Percentiles rank a stretch among this genome's conserved stretches.
Conservation (phyloP, 345 rosid species). For the Aurinia saxatilis region DNA sequence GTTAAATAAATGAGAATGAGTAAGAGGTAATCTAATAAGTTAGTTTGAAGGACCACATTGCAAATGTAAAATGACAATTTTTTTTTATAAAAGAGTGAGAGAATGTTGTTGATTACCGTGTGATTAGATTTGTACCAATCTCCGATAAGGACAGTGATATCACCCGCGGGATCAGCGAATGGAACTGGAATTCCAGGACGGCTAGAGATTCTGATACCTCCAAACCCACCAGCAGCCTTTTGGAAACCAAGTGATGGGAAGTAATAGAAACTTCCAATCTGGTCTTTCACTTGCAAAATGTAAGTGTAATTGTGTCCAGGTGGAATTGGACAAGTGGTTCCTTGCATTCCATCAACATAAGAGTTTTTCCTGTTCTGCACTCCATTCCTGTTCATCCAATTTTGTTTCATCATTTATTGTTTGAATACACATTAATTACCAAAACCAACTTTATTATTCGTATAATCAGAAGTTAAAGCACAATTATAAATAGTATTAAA, state of each 20-base stretch:
- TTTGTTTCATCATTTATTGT: too few species aligned
- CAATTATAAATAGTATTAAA: neutral
- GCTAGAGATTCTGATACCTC: conserved; percentile 61
- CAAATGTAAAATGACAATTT: too few species aligned
- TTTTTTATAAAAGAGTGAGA: too few species aligned
- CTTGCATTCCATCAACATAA: conserved; percentile 65
- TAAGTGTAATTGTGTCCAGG: conserved; percentile 70
- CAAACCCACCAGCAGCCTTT: conserved; percentile 75
- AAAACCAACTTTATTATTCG: too few species aligned
- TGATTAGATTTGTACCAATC: conserved; percentile 73
- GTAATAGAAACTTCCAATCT: conserved; percentile 69
- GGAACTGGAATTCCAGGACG: conserved; percentile 68
- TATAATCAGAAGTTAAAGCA: too few species aligned
- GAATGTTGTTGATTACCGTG: conserved; percentile 36
- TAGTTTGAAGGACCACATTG: too few species aligned
- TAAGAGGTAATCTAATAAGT: too few species aligned
- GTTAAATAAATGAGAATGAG: too few species aligned
- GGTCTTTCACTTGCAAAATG: conserved; percentile 66
- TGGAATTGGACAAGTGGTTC: conserved; percentile 90
- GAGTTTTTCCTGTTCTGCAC: conserved; percentile 82
- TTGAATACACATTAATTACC: too few species aligned
- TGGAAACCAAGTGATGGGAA: conserved; percentile 72
- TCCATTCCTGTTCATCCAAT: conserved; percentile 41
- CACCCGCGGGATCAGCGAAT: conserved; percentile 53
- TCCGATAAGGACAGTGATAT: conserved; percentile 69